Base-by-base conservation (phyloP, 2,329 filamentous ascomycete genomes). In the Colletotrichum echinochloae region DNA sequence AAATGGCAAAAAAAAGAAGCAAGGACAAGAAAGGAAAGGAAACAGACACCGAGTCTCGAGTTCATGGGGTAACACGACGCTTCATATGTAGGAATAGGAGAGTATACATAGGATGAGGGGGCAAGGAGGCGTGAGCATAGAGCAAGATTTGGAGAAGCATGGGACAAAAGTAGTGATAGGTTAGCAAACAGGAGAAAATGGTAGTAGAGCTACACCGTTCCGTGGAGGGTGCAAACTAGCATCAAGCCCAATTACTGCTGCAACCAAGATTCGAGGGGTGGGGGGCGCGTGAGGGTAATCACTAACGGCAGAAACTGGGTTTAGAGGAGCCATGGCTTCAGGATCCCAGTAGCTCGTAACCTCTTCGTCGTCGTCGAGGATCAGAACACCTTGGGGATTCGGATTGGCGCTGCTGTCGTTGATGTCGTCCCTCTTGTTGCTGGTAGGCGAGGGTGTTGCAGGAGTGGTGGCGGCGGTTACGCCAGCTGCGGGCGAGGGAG, bases 331-430 rank as follows among this genome's bases (percentile, higher is more conserved):
- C 88, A 90, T 90, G 73, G 84, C 86, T 70, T 83, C 79, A 54
- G 84, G 82, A 81, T 89, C 86, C 82, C 88, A 90, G 78, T 89
- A 89, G 62, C 84, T 80, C 51, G 87, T 86, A 51, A 80, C 82
- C 72, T 81, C 77, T 60, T 79, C 55, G 44, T 67, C 52, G 51
- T 68, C 60, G 66, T 65, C 61, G 23, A 70, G 63, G 56, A 70
- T 61, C 12, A 70, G 49, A 48, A 66, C 20, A 23, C 56, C 56
- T 30, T 55, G 11, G 49, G 51, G 39, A 23, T 59, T 62, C 16
- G 23, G 37, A 44, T 54, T 48, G 59, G 18, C 48, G 57, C 7
- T 52, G 35, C 52, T 37, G 33, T 35, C 37, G 56, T 33, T 20
- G 23, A n/a, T 23, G 66, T 77, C 70, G 54, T 72, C 64, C 49